A percentile compares a stretch with the other conserved stretches of the same genome.
Conservation (phyloP, 2,329 filamentous ascomycete genomes). For the Diplodia seriata region DNA sequence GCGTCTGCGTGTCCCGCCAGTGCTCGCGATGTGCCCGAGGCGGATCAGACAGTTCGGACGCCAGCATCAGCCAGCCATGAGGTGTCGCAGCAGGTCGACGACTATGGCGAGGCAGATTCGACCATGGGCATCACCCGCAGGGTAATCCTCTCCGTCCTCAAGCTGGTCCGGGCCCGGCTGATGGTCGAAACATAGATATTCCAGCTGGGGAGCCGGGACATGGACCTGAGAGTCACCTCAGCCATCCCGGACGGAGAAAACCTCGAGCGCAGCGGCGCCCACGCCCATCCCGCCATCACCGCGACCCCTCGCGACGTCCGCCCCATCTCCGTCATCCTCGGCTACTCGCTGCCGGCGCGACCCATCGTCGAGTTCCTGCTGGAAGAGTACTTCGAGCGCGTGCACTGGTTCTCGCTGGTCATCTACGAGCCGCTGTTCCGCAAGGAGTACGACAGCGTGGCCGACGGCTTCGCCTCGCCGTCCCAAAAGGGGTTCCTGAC, state of each 20-base stretch:
- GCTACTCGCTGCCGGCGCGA: constrained; percentile 41
- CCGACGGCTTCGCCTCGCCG: constrained; percentile 45
- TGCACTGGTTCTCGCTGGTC: constrained; percentile 56
- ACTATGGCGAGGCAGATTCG: constrained; percentile 44
- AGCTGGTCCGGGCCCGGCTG: background rate
- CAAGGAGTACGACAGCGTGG: constrained; percentile 42
- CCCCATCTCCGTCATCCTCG: constrained; percentile 41
- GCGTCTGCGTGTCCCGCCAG: background rate
- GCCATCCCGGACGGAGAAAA: constrained; percentile 46
- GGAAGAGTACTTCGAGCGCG: constrained; percentile 51
- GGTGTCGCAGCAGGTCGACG: constrained; percentile 19
- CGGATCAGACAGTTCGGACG: background rate
- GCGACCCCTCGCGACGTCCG: constrained; percentile 34
- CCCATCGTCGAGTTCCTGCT: constrained; percentile 44
- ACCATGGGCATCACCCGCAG: constrained; percentile 46
- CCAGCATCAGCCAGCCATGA: background rate
- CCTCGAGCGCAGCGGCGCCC: constrained; percentile 28
- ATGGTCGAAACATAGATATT: constrained; percentile 36
- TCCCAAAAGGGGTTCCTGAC: constrained; percentile 49
- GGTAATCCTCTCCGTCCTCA: background rate
- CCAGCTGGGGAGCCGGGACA: constrained; percentile 39
- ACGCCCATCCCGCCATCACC: background rate
- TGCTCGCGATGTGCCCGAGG: background rate
- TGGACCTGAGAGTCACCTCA: constrained; percentile 44
- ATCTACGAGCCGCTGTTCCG: constrained; percentile 53